Base-by-base conservation (phyloP, 2,329 filamentous ascomycete genomes). In the Ceratocystis destructans region DNA sequence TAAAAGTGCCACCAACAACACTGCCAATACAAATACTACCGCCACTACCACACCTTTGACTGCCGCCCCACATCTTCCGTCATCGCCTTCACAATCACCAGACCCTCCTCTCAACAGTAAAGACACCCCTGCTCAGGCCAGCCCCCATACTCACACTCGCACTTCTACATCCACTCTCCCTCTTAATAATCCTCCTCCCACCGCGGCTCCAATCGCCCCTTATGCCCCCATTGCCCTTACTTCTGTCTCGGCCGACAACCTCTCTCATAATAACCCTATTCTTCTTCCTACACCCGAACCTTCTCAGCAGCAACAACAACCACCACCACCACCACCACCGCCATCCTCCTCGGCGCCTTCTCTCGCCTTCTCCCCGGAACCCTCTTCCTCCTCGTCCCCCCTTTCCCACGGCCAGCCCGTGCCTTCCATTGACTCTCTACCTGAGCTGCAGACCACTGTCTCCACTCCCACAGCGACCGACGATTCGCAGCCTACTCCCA, bases 401-500 rank as follows among this genome's bases (percentile, higher is more conserved):
- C 33, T 20, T 7, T 22, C 3, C 46, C 46, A 20, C 17, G 6
- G 20, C 22, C 31, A 25, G 8, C 28, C 25, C 5, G 62, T 62
- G 44, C 66, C 66, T n/a, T 64, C 62, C 3, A 28, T 65, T 5
- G 62, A 67, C 20, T 64, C 44, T 45, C 44, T 67, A 5, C 66
- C 66, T 37, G 66, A 67, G 45, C 57, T 67, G n/a, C 66, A 65
- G n/a, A 55, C 57, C 45, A 48, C 62, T 41, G 53, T 48, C 28
- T 67, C 66, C 5, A 67, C 66, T 4, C 66, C 66, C 3, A 62
- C 66, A 15, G 44, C 57, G n/a, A 67, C 53, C 28, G 55, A 61
- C 53, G 66, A 67, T 17, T 67, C 66, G 12, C 66, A 67, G 53
- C 57, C 62, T 5, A 67, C 66, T 17, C 66, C 66, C 45, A 55